Percentiles rank a stretch among this genome's conserved stretches.
Conservation (phyloP, 75 land plant genomes). For the Pinus albicaulis region DNA sequence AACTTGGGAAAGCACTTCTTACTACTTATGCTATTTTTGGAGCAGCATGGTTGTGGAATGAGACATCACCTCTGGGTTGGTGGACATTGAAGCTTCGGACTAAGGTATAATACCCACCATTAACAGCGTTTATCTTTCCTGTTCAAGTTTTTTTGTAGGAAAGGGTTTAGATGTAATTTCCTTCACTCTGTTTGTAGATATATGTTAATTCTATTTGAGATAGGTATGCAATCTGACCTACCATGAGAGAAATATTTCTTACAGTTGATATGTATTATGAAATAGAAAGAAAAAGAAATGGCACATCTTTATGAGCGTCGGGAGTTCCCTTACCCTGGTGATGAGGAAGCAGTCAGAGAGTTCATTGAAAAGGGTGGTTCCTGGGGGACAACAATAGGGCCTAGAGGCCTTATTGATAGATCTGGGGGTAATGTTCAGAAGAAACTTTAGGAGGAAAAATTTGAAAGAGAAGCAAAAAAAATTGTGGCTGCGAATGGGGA, state of each 20-base stretch:
- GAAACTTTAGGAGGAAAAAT: slow-evolving; percentile 44
- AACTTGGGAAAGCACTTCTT: slow-evolving; percentile 55
- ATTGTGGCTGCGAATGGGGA: slow-evolving; percentile 79
- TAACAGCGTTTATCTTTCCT: neutral
- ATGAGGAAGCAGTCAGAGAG: slow-evolving; percentile 67
- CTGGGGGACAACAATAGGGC: slow-evolving; percentile 68
- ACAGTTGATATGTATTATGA: slow-evolving; percentile 1
- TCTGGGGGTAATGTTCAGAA: slow-evolving; percentile 41
- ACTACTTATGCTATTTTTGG: slow-evolving; percentile 59
- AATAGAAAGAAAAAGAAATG: slow-evolving; percentile 67
- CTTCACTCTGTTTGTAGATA: neutral
- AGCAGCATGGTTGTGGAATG: slow-evolving; percentile 63
- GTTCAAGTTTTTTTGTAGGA: neutral
- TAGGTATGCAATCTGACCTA: neutral
- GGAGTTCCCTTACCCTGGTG: slow-evolving; percentile 73
- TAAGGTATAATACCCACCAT: slow-evolving; percentile 26
- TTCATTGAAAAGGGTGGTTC: slow-evolving; percentile 66
- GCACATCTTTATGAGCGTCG: slow-evolving; percentile 68
- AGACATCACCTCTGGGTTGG: slow-evolving; percentile 90
- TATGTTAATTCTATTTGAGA: neutral
- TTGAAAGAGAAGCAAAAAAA: slow-evolving; percentile 67
- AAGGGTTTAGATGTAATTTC: neutral
- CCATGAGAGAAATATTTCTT: neutral
- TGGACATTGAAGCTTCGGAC: slow-evolving; percentile 65
- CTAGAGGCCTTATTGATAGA: slow-evolving; percentile 47